These are phyloP conservation scores for Xylaria sp. DNA, from an alignment of 2,329 filamentous ascomycete genomes.

Conservation along the genomic window DNA sequence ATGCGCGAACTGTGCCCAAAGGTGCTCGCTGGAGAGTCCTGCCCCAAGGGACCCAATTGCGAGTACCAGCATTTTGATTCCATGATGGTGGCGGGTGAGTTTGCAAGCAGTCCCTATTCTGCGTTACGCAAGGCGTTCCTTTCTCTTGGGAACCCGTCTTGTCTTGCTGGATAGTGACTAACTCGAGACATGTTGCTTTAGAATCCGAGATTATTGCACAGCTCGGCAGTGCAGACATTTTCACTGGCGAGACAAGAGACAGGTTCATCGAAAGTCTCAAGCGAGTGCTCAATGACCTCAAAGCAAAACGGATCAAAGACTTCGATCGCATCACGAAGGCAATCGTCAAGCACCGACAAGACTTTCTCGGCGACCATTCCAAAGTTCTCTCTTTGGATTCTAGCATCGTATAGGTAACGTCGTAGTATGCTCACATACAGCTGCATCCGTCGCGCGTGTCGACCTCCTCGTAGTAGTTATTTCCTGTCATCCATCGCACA, in stretches of 20 bases:
- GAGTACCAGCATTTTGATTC: conserved; percentile 72
- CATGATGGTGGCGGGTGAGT: conserved; percentile 72
- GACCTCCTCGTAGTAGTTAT: conserved; percentile 24
- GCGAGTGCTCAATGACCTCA: conserved; percentile 55
- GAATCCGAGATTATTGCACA: conserved; percentile 70
- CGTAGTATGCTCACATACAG: conserved; percentile 29
- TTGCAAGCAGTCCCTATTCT: conserved; percentile 11
- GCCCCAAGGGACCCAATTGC: conserved; percentile 66
- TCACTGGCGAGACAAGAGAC: conserved; percentile 54
- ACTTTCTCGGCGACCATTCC: conserved; percentile 58
- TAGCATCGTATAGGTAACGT: conserved; percentile 33
- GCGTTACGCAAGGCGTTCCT: conserved; percentile 12
- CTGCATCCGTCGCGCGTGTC: conserved; percentile 6
- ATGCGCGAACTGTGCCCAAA: conserved; percentile 69
- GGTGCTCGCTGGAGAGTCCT: conserved; percentile 64
- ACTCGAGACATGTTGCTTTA: conserved; percentile 38
- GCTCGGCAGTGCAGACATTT: conserved; percentile 61
- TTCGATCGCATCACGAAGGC: conserved; percentile 61
- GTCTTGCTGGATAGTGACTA: conserved; percentile 44
- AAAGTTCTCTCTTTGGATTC: conserved; percentile 56
- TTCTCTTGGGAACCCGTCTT: conserved; percentile 31
- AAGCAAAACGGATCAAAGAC: conserved; percentile 56
- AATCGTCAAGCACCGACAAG: conserved; percentile 61
- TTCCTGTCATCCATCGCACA: conserved; percentile 7
- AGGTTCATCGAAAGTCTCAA: conserved; percentile 59